Evolutionary conservation across 106 monocot genomes (phyloP).

Genomic region (Vanilla planifolia): DNA sequence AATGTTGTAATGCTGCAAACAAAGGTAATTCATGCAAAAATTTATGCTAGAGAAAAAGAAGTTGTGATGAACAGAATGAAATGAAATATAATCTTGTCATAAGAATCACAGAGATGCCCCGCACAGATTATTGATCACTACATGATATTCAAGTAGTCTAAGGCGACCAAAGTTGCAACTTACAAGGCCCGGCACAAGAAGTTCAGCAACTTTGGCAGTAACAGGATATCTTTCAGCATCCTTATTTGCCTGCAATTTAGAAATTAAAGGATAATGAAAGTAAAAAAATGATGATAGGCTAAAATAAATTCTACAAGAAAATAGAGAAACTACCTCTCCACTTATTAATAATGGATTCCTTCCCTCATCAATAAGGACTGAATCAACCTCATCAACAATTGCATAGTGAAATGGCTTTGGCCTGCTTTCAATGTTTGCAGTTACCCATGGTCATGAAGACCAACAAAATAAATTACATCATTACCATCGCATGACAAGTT

Average conservation of each 20-base stretch:
- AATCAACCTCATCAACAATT: constrained; percentile 99
- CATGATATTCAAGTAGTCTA: neutral
- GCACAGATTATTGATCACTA: too few species aligned
- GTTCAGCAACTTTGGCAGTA: constrained; percentile 91
- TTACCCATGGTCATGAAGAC: neutral
- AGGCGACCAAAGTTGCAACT: constrained; percentile 16
- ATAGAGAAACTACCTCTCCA: constrained; percentile 65
- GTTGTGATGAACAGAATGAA: neutral
- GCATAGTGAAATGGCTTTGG: constrained; percentile 93
- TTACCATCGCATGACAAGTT: constrained; percentile 99
- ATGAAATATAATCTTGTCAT: neutral
- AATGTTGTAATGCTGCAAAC: constrained; percentile 82
- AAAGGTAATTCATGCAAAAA: constrained; percentile 1
- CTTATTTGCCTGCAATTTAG: constrained; percentile 56
- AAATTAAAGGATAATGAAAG: constrained; percentile 12
- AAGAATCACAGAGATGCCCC: too few species aligned
- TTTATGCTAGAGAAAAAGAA: neutral
- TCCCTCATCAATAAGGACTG: constrained; percentile 98
- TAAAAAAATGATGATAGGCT: neutral
- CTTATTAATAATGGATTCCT: constrained; percentile 97
- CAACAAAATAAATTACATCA: neutral
- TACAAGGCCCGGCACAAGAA: constrained; percentile 74
- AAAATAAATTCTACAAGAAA: neutral
- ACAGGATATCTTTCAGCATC: constrained; percentile 96
- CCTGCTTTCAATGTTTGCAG: constrained; percentile 30